Conservation (phyloP, 2,329 filamentous ascomycete genomes). For the Epichloe festucae region DNA sequence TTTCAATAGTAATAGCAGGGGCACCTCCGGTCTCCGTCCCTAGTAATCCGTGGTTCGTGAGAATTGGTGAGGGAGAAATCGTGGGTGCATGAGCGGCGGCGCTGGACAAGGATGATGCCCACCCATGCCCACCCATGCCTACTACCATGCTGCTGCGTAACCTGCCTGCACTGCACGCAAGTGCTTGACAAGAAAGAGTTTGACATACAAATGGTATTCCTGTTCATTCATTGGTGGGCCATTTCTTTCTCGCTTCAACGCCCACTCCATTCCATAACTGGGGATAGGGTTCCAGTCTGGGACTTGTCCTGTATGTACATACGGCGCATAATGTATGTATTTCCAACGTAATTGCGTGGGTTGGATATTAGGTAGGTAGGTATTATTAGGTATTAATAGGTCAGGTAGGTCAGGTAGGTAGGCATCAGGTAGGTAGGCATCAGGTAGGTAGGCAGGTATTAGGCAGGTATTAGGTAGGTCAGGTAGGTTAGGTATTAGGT, state of each 20-base stretch:
- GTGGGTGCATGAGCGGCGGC: constrained; percentile 8
- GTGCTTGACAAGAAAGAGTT: constrained; percentile 6
- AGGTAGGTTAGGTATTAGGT: too few species aligned
- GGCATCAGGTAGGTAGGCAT: too few species aligned
- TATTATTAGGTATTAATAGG: too few species aligned
- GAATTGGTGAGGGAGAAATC: constrained; percentile 5
- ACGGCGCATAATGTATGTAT: too few species aligned
- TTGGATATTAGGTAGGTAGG: too few species aligned
- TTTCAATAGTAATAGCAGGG: neutral
- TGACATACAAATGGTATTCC: constrained; percentile 4
- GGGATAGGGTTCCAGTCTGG: constrained; percentile 2
- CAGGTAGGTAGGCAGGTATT: too few species aligned
- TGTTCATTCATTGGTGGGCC: constrained; percentile 3
- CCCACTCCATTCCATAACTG: constrained; percentile 1
- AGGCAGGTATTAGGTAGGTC: too few species aligned
- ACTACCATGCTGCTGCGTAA: constrained; percentile 6
- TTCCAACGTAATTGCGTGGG: too few species aligned
- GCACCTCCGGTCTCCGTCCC: constrained; percentile 2
- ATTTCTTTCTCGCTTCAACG: constrained; percentile 4
- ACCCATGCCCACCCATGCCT: neutral
- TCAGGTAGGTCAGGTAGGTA: too few species aligned
- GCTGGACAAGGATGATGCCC: constrained; percentile 7
- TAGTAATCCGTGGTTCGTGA: constrained; percentile 10
- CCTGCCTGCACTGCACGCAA: neutral
- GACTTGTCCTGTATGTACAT: neutral